Base-by-base conservation (phyloP, 768 basidiomycete genomes). In the Suillus subluteus region DNA sequence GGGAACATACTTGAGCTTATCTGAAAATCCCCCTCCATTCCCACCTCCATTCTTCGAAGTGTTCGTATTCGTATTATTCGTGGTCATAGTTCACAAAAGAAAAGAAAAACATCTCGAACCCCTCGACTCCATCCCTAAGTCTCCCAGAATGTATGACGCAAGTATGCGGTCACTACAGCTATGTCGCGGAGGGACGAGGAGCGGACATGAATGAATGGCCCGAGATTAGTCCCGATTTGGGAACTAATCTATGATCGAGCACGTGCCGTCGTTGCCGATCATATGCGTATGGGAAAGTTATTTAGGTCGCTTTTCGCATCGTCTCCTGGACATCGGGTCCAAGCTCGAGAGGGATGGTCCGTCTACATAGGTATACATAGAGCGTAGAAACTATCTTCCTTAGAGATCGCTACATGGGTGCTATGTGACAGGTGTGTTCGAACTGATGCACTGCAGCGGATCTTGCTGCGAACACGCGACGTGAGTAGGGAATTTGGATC, bases 1-100 rank as follows among this genome's bases (percentile, higher is more conserved):
- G 30, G 41, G 9, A 3, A 41, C 65, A 30, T 21, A 72, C 66
- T 62, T 71, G 64, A 74, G 23, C 50, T 46, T 76, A 2, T 65
- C 67, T 1, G 65, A 66, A n/a, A 75, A 72, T 4, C 64, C 64
- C 9, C 66, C 66, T 23, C 61, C 26, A 26, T 26, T 26, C 26
- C 2, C 64, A n/a, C 38, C n/a, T 38, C 13, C 56, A 38, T 8
- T 23, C 15, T 52, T 32, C 54, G 16, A 4, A 11, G 55, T 12
- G 4, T 18, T 35, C 32, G 55, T 55, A 2, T 56, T 56, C 11
- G 62, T 43, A 9, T 66, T 59, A 1, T 18, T 21, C 13, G 52
- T 37, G 15, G 66, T 44, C 66, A 65, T 67, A 13, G 18, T 59
- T 32, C 41, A 30, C 23, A 3, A 26, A 15, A 52, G 23, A 54